A percentile compares a stretch with the other conserved stretches of the same genome.
phyloP scores from a whole-genome alignment of 306 rosid species.

The Dicorynia guianensis region DNA sequence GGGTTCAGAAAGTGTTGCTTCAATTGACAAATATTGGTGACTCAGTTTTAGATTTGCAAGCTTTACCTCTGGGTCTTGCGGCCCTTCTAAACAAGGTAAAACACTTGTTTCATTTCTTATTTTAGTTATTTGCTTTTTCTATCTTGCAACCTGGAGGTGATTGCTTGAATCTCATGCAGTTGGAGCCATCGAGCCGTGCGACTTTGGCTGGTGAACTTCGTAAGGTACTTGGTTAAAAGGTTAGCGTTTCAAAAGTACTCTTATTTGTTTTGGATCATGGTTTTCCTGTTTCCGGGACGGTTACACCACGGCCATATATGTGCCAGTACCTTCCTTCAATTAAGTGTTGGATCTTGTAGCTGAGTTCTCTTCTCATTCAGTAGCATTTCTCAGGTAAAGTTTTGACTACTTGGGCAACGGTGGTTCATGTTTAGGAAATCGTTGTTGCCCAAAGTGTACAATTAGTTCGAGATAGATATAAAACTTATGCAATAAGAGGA shows the following conservation, averaged over 20 bases:
- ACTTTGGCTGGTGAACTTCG: constrained; percentile 76
- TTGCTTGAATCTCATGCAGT: constrained; percentile 59
- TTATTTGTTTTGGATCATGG: neutral
- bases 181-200: constrained; percentile 70
- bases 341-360: constrained; percentile 32
- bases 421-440: neutral
- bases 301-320: neutral
- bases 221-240: constrained; percentile 64
- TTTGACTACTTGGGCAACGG: neutral
- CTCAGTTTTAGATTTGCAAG: constrained; percentile 78
- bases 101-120: constrained; percentile 1
- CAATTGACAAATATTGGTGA: constrained; percentile 77
- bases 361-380: constrained; percentile 15
- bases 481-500: constrained; percentile 45
- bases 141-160: constrained; percentile 35
- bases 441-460: constrained; percentile 39
- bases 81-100: constrained; percentile 92
- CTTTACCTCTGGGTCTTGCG: constrained; percentile 92
- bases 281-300: constrained; percentile 14
- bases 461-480: constrained; percentile 28
- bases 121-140: constrained; percentile 17
- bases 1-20: constrained; percentile 80
- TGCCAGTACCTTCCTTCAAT: constrained; percentile 15
- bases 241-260: neutral
- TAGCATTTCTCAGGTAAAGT: constrained; percentile 13